phyloP scores from a whole-genome alignment of 441 rosid species.

The Gossypium aridum region DNA sequence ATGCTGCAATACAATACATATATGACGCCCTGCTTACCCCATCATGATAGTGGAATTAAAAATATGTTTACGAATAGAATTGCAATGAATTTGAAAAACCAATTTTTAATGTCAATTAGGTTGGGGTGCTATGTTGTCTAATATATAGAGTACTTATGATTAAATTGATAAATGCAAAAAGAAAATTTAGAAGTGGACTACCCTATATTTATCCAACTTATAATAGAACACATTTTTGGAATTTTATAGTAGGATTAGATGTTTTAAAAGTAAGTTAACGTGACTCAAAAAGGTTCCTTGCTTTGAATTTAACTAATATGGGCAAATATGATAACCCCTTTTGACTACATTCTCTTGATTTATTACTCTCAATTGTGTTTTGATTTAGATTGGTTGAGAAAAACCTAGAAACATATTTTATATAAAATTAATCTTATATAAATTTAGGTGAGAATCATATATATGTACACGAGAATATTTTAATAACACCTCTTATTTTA shows the following conservation, averaged over 20 bases:
- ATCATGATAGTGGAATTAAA: too few relatives aligned
- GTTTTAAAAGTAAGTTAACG: neutral
- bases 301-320: neutral
- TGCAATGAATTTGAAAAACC: too few relatives aligned
- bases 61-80: too few relatives aligned
- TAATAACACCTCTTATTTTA: too few relatives aligned
- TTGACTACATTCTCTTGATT: neutral
- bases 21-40: too few relatives aligned
- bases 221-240: neutral
- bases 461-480: too few relatives aligned
- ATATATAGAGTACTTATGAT: too few relatives aligned
- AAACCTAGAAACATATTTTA: neutral
- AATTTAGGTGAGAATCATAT: neutral
- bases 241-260: neutral
- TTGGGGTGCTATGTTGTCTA: too few relatives aligned
- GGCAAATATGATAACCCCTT: neutral
- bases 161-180: too few relatives aligned
- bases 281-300: neutral
- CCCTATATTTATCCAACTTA: neutral
- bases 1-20: too few relatives aligned
- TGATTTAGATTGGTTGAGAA: neutral
- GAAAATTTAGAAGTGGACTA: neutral
- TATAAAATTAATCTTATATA: neutral
- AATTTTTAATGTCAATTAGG: too few relatives aligned
- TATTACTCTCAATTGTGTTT: neutral